These are phyloP conservation scores for Hypholoma fasciculare DNA, from an alignment of 768 basidiomycete species.

Conservation along the genomic window DNA sequence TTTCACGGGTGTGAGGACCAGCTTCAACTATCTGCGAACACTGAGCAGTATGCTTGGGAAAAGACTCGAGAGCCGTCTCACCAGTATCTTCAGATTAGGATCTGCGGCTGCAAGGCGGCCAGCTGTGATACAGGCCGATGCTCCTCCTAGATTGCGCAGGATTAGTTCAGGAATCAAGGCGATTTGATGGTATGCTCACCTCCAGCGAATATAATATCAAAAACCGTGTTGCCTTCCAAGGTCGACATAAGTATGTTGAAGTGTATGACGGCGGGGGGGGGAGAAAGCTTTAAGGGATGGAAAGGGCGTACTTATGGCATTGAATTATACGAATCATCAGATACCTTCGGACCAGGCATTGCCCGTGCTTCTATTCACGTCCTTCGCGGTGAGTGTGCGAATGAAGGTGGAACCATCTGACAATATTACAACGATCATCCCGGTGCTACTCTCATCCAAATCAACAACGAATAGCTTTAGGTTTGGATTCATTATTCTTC, in stretches of 20 bases:
- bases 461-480: too few relatives aligned
- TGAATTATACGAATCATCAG: too few relatives aligned
- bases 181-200: constrained; percentile 3
- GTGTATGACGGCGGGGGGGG: not conserved
- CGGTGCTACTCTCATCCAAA: too few relatives aligned
- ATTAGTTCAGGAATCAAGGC: not conserved
- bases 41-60: not conserved
- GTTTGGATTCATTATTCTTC: too few relatives aligned
- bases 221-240: not conserved
- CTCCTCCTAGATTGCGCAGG: constrained; percentile 39
- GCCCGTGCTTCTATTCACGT: too few relatives aligned
- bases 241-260: not conserved
- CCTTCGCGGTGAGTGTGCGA: too few relatives aligned
- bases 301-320: too few relatives aligned
- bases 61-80: constrained; percentile 33
- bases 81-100: constrained; percentile 55
- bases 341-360: too few relatives aligned
- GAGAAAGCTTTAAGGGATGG: not conserved
- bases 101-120: constrained; percentile 55
- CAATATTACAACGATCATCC: too few relatives aligned
- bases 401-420: too few relatives aligned
- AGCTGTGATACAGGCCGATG: constrained; percentile 57
- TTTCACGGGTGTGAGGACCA: constrained; percentile 49
- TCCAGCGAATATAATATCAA: constrained; percentile 21
- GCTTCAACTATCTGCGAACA: constrained; percentile 51